phyloP scores from a whole-genome alignment of 1,284 basidiomycete genomes.

The Entoloma clypeatum region DNA sequence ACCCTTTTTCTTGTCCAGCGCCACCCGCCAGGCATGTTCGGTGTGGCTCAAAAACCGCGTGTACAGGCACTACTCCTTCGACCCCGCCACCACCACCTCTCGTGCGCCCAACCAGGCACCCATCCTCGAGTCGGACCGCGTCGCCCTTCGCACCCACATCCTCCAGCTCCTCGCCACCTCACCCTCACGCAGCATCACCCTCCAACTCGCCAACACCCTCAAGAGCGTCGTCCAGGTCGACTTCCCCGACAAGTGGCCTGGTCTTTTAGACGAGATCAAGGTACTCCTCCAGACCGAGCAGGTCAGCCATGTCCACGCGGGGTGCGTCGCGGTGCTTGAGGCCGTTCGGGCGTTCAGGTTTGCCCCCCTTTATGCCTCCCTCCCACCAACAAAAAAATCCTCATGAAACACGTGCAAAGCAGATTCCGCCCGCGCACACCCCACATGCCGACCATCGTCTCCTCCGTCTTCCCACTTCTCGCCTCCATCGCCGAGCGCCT shows the following conservation, averaged over 20 bases:
- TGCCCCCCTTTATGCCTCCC: slow-evolving; percentile 12
- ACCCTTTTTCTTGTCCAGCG: slow-evolving; percentile 37
- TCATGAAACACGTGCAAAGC: not conserved
- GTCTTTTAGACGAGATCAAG: slow-evolving; percentile 59
- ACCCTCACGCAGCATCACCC: slow-evolving; percentile 62
- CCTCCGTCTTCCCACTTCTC: slow-evolving; percentile 68
- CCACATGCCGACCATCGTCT: slow-evolving; percentile 55
- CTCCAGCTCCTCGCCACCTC: slow-evolving; percentile 66
- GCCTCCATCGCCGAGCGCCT: slow-evolving; percentile 66
- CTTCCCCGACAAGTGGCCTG: slow-evolving; percentile 74
- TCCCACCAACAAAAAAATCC: slow-evolving; percentile 1
- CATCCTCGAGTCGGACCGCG: slow-evolving; percentile 64
- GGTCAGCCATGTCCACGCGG: slow-evolving; percentile 72
- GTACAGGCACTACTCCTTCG: slow-evolving; percentile 55
- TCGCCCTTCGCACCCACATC: slow-evolving; percentile 61
- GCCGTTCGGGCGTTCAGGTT: slow-evolving; percentile 66
- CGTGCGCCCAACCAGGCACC: slow-evolving; percentile 56
- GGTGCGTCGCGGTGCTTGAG: slow-evolving; percentile 72
- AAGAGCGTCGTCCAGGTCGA: slow-evolving; percentile 70
- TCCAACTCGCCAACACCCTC: slow-evolving; percentile 70
- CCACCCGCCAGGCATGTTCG: slow-evolving; percentile 74
- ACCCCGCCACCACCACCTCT: slow-evolving; percentile 33
- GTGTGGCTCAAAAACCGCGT: slow-evolving; percentile 88
- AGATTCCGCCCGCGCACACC: slow-evolving; percentile 67
- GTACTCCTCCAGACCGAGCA: slow-evolving; percentile 58